Conservation (phyloP, 768 basidiomycete genomes). For the Podaxis sp. region DNA sequence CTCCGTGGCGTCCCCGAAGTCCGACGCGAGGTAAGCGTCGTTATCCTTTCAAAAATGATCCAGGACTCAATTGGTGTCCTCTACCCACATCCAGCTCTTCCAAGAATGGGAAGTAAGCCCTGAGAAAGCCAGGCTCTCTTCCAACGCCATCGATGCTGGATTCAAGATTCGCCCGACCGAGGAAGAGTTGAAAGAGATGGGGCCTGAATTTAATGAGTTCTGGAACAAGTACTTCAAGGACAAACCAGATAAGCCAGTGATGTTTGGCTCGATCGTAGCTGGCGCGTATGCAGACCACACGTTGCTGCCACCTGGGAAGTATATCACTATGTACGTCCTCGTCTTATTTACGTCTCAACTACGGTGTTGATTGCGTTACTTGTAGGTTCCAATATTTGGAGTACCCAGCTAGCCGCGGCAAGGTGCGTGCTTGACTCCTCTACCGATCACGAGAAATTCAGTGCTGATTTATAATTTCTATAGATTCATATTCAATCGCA, state of each 20-base stretch:
- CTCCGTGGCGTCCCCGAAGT: conserved; percentile 58
- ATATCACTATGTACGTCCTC: conserved; percentile 52
- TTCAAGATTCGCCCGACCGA: conserved; percentile 74
- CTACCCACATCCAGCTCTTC: conserved; percentile 36
- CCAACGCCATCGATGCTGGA: conserved; percentile 71
- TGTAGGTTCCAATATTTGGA: conserved; percentile 67
- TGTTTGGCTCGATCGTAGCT: conserved; percentile 60
- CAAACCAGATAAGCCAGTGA: conserved; percentile 76
- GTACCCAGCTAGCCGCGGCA: conserved; percentile 72
- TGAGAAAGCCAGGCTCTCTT: conserved; percentile 63
- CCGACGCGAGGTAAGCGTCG: conserved; percentile 39
- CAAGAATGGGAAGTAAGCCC: conserved; percentile 63
- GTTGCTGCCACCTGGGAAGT: conserved; percentile 67
- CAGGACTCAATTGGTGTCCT: neutral
- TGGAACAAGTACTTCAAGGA: conserved; percentile 74
- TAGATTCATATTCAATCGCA: conserved; percentile 60
- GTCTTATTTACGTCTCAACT: neutral
- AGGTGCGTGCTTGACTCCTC: conserved; percentile 31
- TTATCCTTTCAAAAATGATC: neutral
- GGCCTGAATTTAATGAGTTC: conserved; percentile 68
- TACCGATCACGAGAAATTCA: neutral
- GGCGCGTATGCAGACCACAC: conserved; percentile 67
- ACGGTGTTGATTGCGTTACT: neutral
- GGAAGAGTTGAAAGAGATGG: conserved; percentile 71
- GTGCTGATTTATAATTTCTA: too few species aligned